Conservation (phyloP, 306 rosid genomes). For the Cucumis hystrix region DNA sequence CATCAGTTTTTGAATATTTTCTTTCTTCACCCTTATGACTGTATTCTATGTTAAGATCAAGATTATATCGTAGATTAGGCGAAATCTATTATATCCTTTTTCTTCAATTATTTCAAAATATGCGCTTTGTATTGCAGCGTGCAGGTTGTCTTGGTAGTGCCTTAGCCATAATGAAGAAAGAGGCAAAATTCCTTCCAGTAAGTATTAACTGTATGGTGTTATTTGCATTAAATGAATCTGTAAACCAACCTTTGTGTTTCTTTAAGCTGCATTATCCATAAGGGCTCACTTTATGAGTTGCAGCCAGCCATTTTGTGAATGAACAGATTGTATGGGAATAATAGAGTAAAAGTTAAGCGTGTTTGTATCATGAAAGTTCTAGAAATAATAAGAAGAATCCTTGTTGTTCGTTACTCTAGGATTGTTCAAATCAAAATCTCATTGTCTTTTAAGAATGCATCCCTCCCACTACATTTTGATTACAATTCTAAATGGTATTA, state of each 20-base stretch:
- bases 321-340: background rate
- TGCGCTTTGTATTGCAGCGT: constrained; percentile 34
- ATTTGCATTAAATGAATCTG: background rate
- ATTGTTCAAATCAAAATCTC: background rate
- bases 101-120: background rate
- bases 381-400: background rate
- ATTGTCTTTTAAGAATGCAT: background rate
- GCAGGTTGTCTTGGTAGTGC: constrained; percentile 78
- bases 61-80: background rate
- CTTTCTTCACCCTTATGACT: background rate
- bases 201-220: constrained; percentile 10
- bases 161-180: constrained; percentile 74
- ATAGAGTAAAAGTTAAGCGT: background rate
- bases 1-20: background rate
- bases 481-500: background rate
- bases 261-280: background rate
- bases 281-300: constrained; percentile 1
- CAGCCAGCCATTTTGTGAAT: background rate
- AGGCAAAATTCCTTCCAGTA: constrained; percentile 59
- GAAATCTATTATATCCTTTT: background rate
- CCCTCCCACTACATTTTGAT: background rate
- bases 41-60: background rate
- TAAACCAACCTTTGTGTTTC: background rate
- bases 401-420: background rate
- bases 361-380: background rate